These are phyloP conservation scores for Exophiala xenobiotica DNA, from an alignment of 2,329 filamentous ascomycete genomes.

Conservation along the genomic window DNA sequence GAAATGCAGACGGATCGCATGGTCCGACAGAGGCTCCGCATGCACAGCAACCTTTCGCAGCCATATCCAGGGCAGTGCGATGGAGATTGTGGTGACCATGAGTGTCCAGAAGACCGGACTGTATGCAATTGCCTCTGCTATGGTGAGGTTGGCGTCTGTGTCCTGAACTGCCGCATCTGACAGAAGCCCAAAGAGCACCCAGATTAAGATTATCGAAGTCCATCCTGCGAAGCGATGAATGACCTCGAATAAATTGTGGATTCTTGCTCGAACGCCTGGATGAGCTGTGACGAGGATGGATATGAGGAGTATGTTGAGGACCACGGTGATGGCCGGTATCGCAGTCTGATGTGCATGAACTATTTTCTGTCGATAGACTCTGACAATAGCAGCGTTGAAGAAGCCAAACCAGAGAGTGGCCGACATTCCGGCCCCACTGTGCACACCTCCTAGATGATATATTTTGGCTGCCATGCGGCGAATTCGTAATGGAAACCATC, in stretches of 20 bases:
- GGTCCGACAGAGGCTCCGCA: conserved; percentile 66
- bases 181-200: conserved; percentile 60
- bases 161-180: conserved; percentile 39
- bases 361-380: conserved; percentile 6
- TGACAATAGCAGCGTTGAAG: conserved; percentile 38
- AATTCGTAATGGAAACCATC: conserved; percentile 45
- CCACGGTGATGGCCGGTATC: conserved; percentile 56
- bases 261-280: conserved; percentile 60
- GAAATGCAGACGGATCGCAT: conserved; percentile 71
- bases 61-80: conserved; percentile 71
- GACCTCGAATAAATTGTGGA: conserved; percentile 69
- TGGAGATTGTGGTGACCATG: conserved; percentile 60
- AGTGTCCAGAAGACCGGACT: conserved; percentile 68
- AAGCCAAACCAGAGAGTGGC: conserved; percentile 49
- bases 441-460: conserved; percentile 56
- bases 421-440: conserved; percentile 52
- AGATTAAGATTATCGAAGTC: conserved; percentile 64
- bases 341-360: conserved; percentile 32
- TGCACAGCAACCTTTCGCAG: conserved; percentile 67
- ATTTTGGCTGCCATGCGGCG: conserved; percentile 50
- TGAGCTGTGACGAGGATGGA: conserved; percentile 63
- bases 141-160: conserved; percentile 24
- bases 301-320: conserved; percentile 58
- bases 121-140: conserved; percentile 34
- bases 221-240: conserved; percentile 74